phyloP scores from a whole-genome alignment of 176 grass and related monocot genomes.

The maize (Zea mays) region Zm-B73-REFERENCE-NAM-5.0 NC_050097.1:16996501-16997000 shows the following conservation, averaged over 20 bases:
- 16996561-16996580: conserved; percentile 63
- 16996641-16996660: conserved; percentile 11
- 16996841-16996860: too few species aligned
- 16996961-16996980: too few species aligned
- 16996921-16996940: too few species aligned
- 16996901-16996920: too few species aligned
- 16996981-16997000: too few species aligned
- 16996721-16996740: not conserved
- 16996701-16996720: not conserved
- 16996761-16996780: not conserved
- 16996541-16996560: conserved; percentile 42
- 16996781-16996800: not conserved
- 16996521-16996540: conserved; percentile 40
- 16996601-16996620: conserved; percentile 33
- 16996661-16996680: not conserved
- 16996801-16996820: too few species aligned
- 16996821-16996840: too few species aligned
- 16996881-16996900: too few species aligned
- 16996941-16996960: too few species aligned
- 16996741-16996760: not conserved
- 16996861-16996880: too few species aligned
- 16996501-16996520: not conserved
- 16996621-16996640: not conserved
- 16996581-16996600: not conserved
- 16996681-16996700: not conserved